Conservation (phyloP, 2,329 filamentous ascomycete genomes). For the Chrysoporthe austroafricana region DNA sequence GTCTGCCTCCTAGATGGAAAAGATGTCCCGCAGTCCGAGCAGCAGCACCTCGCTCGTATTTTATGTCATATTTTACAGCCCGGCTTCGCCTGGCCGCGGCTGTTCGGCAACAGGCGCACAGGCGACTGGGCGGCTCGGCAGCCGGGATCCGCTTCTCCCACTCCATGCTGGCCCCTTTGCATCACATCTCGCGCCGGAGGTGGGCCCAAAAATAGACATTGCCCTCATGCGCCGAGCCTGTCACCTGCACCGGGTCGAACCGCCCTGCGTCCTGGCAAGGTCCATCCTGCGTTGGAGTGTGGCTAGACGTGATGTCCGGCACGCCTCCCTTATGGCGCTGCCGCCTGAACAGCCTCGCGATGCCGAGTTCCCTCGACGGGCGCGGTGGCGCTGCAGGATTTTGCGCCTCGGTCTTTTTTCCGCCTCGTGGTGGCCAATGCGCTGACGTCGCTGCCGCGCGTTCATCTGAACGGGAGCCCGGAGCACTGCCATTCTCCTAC, state of each 20-base stretch:
- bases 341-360: not conserved
- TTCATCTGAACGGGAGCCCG: not conserved
- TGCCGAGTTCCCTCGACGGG: not conserved
- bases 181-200: not conserved
- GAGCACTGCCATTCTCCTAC: slow-evolving; percentile 8
- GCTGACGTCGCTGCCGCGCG: slow-evolving; percentile 18
- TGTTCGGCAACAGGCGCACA: not conserved
- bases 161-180: slow-evolving; percentile 3
- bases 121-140: not conserved
- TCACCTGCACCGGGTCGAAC: not conserved
- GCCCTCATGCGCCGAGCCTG: not conserved
- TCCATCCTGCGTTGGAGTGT: not conserved
- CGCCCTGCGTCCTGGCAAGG: not conserved
- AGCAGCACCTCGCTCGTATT: too few species aligned
- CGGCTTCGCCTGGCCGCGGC: not conserved
- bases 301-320: not conserved
- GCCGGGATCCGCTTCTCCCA: not conserved
- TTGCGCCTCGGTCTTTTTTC: not conserved
- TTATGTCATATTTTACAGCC: not conserved
- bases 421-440: not conserved
- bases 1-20: too few species aligned
- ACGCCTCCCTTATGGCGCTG: not conserved
- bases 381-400: not conserved
- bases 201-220: not conserved
- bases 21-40: too few species aligned